Evolutionary conservation across 2,329 filamentous ascomycete genomes (phyloP).

Genomic region (Phoma sp.): DNA sequence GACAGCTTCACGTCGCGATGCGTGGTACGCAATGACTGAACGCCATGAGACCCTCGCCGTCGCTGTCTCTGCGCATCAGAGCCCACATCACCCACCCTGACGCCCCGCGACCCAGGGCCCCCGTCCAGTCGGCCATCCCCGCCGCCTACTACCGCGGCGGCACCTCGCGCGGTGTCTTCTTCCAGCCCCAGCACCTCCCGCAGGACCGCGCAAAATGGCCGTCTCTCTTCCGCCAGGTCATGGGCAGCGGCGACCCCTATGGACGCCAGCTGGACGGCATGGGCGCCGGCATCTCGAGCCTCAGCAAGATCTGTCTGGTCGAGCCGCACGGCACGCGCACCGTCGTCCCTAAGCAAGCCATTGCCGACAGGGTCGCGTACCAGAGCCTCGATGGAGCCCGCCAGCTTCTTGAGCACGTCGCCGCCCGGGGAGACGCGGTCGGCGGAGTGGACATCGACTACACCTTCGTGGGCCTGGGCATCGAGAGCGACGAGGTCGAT

Average conservation of each 20-base stretch:
- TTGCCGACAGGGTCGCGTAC: conserved; percentile 7
- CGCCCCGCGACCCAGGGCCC: conserved; percentile 11
- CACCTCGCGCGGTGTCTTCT: conserved; percentile 71
- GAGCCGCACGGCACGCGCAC: conserved; percentile 40
- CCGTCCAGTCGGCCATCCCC: conserved; percentile 28
- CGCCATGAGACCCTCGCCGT: conserved; percentile 30
- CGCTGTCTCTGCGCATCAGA: conserved; percentile 23
- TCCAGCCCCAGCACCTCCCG: conserved; percentile 62
- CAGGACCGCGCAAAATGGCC: conserved; percentile 54
- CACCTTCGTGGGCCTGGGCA: conserved; percentile 73
- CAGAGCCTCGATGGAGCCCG: conserved; percentile 13
- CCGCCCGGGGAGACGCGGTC: conserved; percentile 7
- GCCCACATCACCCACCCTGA: conserved; percentile 16
- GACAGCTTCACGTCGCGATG: neutral
- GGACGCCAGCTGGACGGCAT: conserved; percentile 75
- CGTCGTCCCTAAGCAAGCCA: conserved; percentile 13
- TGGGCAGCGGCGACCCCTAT: conserved; percentile 70
- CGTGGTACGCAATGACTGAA: conserved; percentile 21
- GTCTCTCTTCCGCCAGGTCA: conserved; percentile 61
- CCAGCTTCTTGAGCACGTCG: neutral
- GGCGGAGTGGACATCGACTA: conserved; percentile 65
- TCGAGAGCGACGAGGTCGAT: conserved; percentile 67
- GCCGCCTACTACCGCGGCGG: conserved; percentile 71
- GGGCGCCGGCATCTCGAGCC: conserved; percentile 71
- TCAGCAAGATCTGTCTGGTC: conserved; percentile 75